Base-by-base conservation (phyloP, 1,139 yeast genomes). In the Magnusiomyces suaveolens region DNA sequence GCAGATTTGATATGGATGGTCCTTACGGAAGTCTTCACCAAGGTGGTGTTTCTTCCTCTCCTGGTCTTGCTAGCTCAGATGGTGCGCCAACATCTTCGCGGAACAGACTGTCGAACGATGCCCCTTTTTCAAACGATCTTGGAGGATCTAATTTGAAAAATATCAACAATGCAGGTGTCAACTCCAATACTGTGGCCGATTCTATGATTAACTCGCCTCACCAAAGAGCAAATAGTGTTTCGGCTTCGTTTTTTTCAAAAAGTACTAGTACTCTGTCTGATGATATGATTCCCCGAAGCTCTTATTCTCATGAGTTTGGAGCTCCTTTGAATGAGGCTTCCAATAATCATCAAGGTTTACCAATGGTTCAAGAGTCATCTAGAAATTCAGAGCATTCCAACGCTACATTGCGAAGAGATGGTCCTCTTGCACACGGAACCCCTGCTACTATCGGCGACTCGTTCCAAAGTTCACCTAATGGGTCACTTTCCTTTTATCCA, bases 201-300 rank as follows among this genome's bases (percentile, higher is more conserved):
- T 46, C 48, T 6, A 46, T 18, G 23, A 26, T 46, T 2, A 26
- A 21, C 12, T 26, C 48, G 12, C 48, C 48, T 4, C 21, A 46
- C 3, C 33, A 25, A 3, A 12, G 48, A 10, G 48, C 36, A n/a
- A 46, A 26, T 23, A 46, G 48, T n/a, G 48, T 46, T 46, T 46
- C 48, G 14, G 48, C 48, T 2, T 46, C 48, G 6, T 46, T 46
- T 46, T 16, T 46, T 20, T 46, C 48, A 16, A 46, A 46, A 29
- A 46, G 48, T 16, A 43, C 47, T 2, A 43, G 47, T 16, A 32
- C 48, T 3, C 6, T 26, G 12, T 46, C 48, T 16, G 48, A 46
- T 6, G 48, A 46, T 29, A 46, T 46, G 24, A 29, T 46, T 4
- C 48, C 48, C 8, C 25, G 23, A 18, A 46, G 48, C 18, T 18